Base-by-base conservation (phyloP, 1,284 basidiomycete genomes). In the Salmacisia buchloeana region DNA sequence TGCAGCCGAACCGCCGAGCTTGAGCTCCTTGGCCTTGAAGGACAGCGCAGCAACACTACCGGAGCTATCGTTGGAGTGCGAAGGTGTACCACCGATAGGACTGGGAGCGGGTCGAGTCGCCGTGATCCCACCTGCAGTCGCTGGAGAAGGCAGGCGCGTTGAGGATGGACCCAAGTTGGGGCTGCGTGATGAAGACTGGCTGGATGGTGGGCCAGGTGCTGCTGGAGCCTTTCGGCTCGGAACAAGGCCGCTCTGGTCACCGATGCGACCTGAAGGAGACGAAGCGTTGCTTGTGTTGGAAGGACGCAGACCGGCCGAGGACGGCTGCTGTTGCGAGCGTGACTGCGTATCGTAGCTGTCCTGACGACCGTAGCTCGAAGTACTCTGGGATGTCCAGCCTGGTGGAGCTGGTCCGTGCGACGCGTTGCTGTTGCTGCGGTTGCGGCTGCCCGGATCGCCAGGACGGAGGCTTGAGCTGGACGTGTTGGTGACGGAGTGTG, bases 11-110 rank as follows among this genome's bases (percentile, higher is more conserved):
- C 46, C 21, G 25, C 46, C 46, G 15, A 76, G 67, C 63, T 75
- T 76, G 61, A 76, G 67, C 63, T 76, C 74, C 59, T 76, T 76
- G 46, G 74, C 68, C 65, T 76, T 76, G 66, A 74, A 69, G 63
- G 72, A 75, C 59, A 76, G 66, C 7, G 69, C 74, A 2, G 64
- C 62, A 10, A 67, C 65, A 12, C 25, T 31, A 7, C 62, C 61
- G 5, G 64, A 66, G 31, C 64, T 59, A 18, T 62, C 43, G 56
- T 60, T 57, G 41, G 66, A 66, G 60, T 56, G 52, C 25, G 69
- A 64, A 25, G 69, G 64, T 27, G 69, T 64, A 15, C 64, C 63
- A 9, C 65, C 70, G 9, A 65, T 63, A 12, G 65, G 62, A 34
- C 63, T 61, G 2, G 69, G 63, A 12, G 67, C 63, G 15, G 64